Percentiles rank a stretch among this genome's conserved stretches.
Evolutionary conservation across 2,329 filamentous ascomycete species (phyloP).

Genomic region (Calonectria ilicicola): DNA sequence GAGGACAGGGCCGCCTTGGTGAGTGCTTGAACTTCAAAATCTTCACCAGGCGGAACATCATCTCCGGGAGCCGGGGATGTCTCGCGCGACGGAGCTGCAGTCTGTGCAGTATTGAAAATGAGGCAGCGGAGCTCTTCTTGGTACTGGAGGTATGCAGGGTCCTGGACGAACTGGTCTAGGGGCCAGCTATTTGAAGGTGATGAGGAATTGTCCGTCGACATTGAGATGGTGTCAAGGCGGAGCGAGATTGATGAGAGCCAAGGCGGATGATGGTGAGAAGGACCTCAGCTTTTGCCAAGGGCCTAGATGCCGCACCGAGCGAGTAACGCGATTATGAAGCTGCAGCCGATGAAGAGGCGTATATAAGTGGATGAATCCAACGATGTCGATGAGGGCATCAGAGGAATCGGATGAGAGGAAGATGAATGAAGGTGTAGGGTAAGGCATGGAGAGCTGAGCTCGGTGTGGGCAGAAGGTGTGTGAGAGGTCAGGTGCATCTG

Average conservation of each 20-base stretch:
- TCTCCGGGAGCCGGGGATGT: conserved; percentile 47
- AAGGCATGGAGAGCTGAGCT: conserved; percentile 4
- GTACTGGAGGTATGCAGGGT: conserved; percentile 58
- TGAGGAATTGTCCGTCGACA: conserved; percentile 37
- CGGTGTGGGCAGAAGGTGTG: conserved; percentile 17
- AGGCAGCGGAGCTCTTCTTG: conserved; percentile 59
- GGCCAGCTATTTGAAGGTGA: conserved; percentile 46
- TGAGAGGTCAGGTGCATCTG: conserved; percentile 20
- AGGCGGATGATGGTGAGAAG: neutral
- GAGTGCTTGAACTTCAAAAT: conserved; percentile 35
- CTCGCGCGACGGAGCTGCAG: conserved; percentile 54
- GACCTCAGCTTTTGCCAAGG: neutral
- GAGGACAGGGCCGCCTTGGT: conserved; percentile 45
- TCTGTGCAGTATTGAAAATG: conserved; percentile 60
- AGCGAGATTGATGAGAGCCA: neutral
- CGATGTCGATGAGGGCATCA: neutral
- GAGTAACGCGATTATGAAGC: neutral
- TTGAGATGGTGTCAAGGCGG: conserved; percentile 6
- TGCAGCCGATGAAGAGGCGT: neutral
- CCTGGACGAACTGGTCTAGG: conserved; percentile 50
- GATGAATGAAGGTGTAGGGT: conserved; percentile 11
- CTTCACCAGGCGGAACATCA: conserved; percentile 32
- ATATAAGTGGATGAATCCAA: neutral
- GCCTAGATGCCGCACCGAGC: neutral
- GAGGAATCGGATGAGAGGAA: neutral